These are phyloP conservation scores for Apiotrichum brassicae DNA, from an alignment of 1,284 basidiomycete genomes.

Conservation along the genomic window DNA sequence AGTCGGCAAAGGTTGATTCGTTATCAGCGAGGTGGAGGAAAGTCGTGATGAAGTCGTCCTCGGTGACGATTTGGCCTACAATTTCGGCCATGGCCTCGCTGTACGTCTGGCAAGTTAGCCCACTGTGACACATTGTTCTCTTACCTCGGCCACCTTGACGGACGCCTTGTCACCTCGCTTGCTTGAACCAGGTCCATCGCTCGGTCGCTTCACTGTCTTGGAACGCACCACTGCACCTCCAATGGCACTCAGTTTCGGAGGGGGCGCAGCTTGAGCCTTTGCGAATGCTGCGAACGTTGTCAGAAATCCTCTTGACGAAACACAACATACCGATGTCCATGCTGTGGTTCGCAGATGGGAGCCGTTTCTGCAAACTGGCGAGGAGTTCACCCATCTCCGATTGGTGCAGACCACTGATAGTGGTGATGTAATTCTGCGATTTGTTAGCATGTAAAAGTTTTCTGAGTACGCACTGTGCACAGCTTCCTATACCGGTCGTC, in stretches of 20 bases:
- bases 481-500: constrained; percentile 73
- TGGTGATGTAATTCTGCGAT: constrained; percentile 74
- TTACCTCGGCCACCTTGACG: constrained; percentile 9
- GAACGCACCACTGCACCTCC: constrained; percentile 57
- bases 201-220: constrained; percentile 56
- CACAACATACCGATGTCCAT: constrained; percentile 30
- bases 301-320: too few species aligned
- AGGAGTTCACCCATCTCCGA: constrained; percentile 73
- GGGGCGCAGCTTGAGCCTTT: neutral
- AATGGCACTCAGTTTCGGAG: constrained; percentile 4
- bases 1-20: constrained; percentile 88
- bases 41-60: constrained; percentile 83
- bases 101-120: constrained; percentile 58
- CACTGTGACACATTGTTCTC: neutral
- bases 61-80: constrained; percentile 66
- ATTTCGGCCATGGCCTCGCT: constrained; percentile 68
- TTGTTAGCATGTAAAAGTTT: neutral
- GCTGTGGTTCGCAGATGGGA: constrained; percentile 32
- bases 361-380: constrained; percentile 54
- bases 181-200: neutral
- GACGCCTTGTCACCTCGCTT: constrained; percentile 9
- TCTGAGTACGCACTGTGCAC: constrained; percentile 65
- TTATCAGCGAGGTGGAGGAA: constrained; percentile 88
- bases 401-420: constrained; percentile 69
- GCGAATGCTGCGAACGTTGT: constrained; percentile 7